Evolutionary conservation across 495 filamentous ascomycete species (phyloP), one percentile per base, ranked within the genome.

Genomic region (Acidomyces sp.): DNA sequence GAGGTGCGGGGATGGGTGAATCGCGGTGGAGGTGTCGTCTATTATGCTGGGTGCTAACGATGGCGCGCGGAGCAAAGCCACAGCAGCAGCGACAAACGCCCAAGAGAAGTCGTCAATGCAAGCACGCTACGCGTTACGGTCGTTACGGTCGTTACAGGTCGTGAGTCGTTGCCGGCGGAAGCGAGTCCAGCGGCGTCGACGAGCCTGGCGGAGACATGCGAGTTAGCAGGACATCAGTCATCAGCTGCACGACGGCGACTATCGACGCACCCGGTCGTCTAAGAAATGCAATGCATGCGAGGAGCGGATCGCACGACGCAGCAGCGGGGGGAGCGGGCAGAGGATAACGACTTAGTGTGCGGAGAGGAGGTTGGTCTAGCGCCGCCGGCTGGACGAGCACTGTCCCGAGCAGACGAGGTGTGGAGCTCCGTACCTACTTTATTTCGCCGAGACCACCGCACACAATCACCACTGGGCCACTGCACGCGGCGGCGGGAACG

Each of bases 61-160:
- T 34, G 29, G 43, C 37, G 43, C 32, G 21, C 29, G 34, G 25
- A 29, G 6, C 40, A 45, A 40, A 33, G 13, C 24, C 18, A 23
- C 34, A 36, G 42, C 42, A 7, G 19, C 24, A 9, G 26, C 26
- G 26, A 29, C 13, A 37, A 31, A 21, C 31, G 46, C 41, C 30
- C 36, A 35, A 29, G 28, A 13, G 20, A 38, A 17, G 39, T 43
- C 38, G 42, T 51, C 23, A 51, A 46, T 37, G 48, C 48, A 37
- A 25, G 48, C 28, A 40, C 6, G n/a, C n/a, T n/a, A n/a, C n/a
- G 35, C 43, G 43, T 51, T 13, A 50, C 30, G 33, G 37, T 46
- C 43, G 37, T 51, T 19, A 51, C 41, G 19, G 23, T 51, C 48
- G 43, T 51, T 36, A 51, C 27, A 45, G 36, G 24, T 51, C 48